Conservation (phyloP, 768 basidiomycete genomes). For the Cantharellus cinnabarinus region DNA sequence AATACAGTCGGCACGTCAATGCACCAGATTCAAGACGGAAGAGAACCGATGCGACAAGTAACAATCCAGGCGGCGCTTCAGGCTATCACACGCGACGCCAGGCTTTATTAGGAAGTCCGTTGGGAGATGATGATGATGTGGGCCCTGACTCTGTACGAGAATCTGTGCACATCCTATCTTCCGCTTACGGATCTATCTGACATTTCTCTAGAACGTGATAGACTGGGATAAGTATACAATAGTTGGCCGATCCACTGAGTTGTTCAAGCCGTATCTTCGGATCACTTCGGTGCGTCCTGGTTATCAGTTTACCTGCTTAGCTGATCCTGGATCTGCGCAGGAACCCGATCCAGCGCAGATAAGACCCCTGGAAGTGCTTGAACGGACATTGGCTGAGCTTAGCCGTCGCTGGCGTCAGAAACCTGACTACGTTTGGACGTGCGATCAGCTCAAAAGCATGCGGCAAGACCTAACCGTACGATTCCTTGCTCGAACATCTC, state of each 20-base stretch:
- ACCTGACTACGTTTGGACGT: constrained; percentile 68
- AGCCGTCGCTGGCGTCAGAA: constrained; percentile 79
- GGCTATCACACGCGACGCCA: too few species aligned
- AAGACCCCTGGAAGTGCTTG: constrained; percentile 66
- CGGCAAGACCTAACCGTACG: constrained; percentile 89
- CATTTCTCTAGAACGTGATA: constrained; percentile 54
- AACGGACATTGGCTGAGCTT: constrained; percentile 66
- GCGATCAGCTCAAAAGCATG: constrained; percentile 94
- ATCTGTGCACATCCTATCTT: not conserved
- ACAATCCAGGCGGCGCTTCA: too few species aligned
- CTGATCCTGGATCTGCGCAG: constrained; percentile 22
- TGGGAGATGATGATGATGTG: too few species aligned
- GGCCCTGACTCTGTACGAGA: not conserved
- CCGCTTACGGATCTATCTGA: constrained; percentile 1
- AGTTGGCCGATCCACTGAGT: constrained; percentile 68
- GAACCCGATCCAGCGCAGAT: constrained; percentile 91
- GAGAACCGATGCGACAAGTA: too few species aligned
- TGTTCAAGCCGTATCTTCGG: constrained; percentile 93
- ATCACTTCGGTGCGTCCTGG: constrained; percentile 53
- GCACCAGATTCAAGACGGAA: not conserved
- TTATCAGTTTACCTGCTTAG: not conserved
- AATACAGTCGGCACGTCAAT: constrained; percentile 10
- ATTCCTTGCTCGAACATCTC: constrained; percentile 16
- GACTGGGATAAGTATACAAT: constrained; percentile 95
- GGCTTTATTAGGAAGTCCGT: too few species aligned